Evolutionary conservation across 176 grass and related monocot genomes (phyloP).

Genomic region (Oryza coarctata): DNA sequence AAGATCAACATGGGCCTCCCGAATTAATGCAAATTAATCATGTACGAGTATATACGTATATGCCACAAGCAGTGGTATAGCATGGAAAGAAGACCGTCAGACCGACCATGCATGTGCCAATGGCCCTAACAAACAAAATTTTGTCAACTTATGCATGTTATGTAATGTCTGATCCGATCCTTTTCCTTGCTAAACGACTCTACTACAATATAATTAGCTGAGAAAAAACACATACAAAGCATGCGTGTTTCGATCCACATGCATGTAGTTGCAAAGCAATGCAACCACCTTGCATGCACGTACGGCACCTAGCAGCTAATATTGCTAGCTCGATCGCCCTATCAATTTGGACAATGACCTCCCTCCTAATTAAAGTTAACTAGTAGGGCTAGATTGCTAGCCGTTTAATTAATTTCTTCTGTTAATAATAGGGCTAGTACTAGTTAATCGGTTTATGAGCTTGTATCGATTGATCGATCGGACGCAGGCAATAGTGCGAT

Average conservation of each 20-base stretch:
- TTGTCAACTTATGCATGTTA: background rate
- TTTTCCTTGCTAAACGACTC: background rate
- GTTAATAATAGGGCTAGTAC: no score
- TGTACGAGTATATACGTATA: background rate
- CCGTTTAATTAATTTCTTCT: background rate
- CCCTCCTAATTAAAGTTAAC: slow-evolving; percentile 34
- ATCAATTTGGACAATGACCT: slow-evolving; percentile 35
- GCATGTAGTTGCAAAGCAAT: slow-evolving; percentile 1
- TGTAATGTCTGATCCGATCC: background rate
- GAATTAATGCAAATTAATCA: background rate
- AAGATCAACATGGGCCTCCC: background rate
- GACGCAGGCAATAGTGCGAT: no score
- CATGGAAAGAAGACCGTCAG: background rate
- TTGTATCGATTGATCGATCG: background rate
- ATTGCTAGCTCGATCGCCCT: background rate
- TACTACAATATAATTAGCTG: no score
- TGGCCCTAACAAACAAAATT: background rate
- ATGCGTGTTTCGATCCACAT: background rate
- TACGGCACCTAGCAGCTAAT: background rate
- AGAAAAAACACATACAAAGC: background rate
- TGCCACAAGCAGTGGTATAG: background rate
- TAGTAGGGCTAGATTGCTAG: background rate
- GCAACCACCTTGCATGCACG: background rate
- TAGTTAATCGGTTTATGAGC: background rate
- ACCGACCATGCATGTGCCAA: background rate